Evolutionary conservation across 768 basidiomycete genomes (phyloP).

Genomic region (Lactarius vividus): DNA sequence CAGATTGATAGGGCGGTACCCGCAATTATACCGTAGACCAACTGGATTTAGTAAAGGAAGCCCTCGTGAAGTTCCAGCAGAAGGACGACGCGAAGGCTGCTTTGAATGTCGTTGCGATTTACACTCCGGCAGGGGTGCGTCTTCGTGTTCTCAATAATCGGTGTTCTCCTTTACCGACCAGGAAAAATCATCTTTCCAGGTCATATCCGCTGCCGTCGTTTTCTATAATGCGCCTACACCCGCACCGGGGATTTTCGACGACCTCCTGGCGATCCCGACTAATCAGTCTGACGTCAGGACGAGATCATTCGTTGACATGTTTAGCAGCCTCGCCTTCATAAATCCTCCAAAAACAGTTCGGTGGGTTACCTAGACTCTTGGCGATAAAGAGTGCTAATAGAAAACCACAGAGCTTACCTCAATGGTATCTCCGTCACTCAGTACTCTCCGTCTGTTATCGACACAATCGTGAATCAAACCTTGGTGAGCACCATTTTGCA

Average conservation of each 20-base stretch:
- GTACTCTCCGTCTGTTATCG: not conserved
- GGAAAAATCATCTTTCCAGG: not conserved
- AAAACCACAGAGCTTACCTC: not conserved
- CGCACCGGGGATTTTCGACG: slow-evolving; percentile 19
- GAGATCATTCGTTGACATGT: not conserved
- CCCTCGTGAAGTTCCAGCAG: slow-evolving; percentile 9
- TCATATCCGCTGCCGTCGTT: not conserved
- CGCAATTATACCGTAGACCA: not conserved
- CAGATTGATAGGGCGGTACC: not conserved
- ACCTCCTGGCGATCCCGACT: slow-evolving; percentile 20
- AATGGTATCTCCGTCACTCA: not conserved
- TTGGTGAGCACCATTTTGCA: not conserved
- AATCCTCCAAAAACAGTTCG: not conserved
- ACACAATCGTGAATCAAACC: not conserved
- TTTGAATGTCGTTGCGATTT: accelerated
- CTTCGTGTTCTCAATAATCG: not conserved
- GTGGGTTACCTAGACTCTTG: not conserved
- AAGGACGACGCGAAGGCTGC: not conserved
- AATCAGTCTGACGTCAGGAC: slow-evolving; percentile 1
- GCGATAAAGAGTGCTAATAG: not conserved
- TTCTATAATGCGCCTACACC: not conserved
- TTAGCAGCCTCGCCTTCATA: not conserved
- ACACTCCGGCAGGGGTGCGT: not conserved
- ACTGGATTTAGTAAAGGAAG: not conserved
- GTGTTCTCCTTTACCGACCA: not conserved